Conservation (phyloP, 805 yeast species). For the Metschnikowia dekortorum region DNA sequence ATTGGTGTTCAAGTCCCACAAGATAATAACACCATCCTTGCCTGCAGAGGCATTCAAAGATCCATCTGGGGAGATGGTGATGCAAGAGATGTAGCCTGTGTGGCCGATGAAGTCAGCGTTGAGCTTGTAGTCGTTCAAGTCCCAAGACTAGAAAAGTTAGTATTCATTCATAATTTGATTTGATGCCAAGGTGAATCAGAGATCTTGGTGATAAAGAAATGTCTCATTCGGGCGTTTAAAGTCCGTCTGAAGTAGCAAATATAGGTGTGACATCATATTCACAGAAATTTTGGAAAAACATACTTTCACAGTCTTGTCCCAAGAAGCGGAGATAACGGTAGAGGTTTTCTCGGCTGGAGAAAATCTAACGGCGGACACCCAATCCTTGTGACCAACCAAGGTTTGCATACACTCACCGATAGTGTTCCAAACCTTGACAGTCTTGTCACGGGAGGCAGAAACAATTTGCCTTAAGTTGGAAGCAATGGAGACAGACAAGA, state of each 20-base stretch:
- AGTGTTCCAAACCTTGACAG: conserved; percentile 99
- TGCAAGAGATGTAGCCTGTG: conserved; percentile 96
- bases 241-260: conserved; percentile 99
- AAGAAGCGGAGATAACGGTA: conserved; percentile 93
- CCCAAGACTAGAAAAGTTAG: conserved; percentile 84
- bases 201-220: conserved; percentile 94
- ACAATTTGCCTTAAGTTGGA: conserved; percentile 96
- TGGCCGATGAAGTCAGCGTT: conserved; percentile 98
- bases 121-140: conserved; percentile 74
- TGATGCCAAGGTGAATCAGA: conserved; percentile 56
- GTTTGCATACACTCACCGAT: conserved; percentile 95
- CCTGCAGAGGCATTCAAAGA: conserved; percentile 99
- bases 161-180: conserved; percentile 20
- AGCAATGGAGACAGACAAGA: conserved; percentile 93
- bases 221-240: conserved; percentile 85
- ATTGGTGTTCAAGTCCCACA: conserved; percentile 93
- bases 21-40: conserved; percentile 97
- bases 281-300: conserved; percentile 39
- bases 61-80: conserved; percentile 99
- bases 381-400: conserved; percentile 94
- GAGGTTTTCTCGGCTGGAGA: conserved; percentile 75
- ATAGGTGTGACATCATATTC: conserved; percentile 66
- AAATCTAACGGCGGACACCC: conserved; percentile 98
- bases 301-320: conserved; percentile 99
- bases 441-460: conserved; percentile 98